Conservation (phyloP, 2,329 filamentous ascomycete species). For the Cladosporium sp. region DNA sequence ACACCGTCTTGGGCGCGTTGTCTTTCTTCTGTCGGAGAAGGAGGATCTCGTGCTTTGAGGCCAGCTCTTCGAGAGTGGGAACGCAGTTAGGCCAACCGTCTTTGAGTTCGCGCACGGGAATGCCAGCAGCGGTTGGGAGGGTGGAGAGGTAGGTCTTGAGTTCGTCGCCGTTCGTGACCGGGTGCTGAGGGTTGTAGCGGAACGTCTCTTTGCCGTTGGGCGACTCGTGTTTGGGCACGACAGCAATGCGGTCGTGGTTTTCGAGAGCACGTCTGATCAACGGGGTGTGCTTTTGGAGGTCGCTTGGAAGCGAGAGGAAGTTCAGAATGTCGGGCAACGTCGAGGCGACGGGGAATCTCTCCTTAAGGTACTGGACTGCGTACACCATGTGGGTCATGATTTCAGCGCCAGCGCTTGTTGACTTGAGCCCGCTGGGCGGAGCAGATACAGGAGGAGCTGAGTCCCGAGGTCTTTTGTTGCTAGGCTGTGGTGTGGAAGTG, state of each 20-base stretch:
- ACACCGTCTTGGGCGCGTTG: slow-evolving; percentile 76
- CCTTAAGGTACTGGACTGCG: slow-evolving; percentile 75
- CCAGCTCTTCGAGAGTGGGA: slow-evolving; percentile 70
- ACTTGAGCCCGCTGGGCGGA: slow-evolving; percentile 40
- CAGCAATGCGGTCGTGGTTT: slow-evolving; percentile 58
- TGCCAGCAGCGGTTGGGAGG: slow-evolving; percentile 73
- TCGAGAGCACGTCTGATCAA: slow-evolving; percentile 65
- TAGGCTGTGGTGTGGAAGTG: slow-evolving; percentile 14
- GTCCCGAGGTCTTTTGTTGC: slow-evolving; percentile 10
- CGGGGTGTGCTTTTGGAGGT: slow-evolving; percentile 39
- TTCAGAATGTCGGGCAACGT: slow-evolving; percentile 71
- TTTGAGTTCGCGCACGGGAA: slow-evolving; percentile 84
- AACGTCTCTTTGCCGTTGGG: slow-evolving; percentile 60
- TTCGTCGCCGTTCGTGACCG: slow-evolving; percentile 71
- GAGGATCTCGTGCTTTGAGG: slow-evolving; percentile 71
- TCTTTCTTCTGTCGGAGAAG: slow-evolving; percentile 92
- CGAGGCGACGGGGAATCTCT: slow-evolving; percentile 59
- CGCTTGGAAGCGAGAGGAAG: slow-evolving; percentile 66
- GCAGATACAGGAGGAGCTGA: neutral
- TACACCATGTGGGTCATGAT: slow-evolving; percentile 85
- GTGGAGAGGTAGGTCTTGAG: slow-evolving; percentile 76
- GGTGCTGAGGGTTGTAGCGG: slow-evolving; percentile 76
- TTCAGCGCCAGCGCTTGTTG: slow-evolving; percentile 60
- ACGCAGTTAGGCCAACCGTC: slow-evolving; percentile 91
- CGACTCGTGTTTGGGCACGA: slow-evolving; percentile 38